Percentiles rank a stretch among this genome's conserved stretches.
Conservation (phyloP, 2,329 filamentous ascomycete species). For the Karstenula rhodostoma region DNA sequence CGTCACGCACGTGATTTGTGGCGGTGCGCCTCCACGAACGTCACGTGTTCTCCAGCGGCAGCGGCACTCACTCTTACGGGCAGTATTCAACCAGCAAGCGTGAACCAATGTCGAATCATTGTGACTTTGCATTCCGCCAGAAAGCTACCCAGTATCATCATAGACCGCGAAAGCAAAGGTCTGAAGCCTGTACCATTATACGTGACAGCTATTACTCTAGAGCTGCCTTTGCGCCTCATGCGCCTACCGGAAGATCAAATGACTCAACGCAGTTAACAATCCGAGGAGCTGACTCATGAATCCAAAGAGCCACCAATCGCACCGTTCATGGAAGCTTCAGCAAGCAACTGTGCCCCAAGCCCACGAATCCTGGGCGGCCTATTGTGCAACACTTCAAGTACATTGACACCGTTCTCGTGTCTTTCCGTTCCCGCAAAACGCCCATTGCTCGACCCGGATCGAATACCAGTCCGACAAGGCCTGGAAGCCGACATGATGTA, state of each 20-base stretch:
- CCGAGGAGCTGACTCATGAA: slow-evolving; percentile 2
- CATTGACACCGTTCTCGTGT: not conserved
- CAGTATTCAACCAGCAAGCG: not conserved
- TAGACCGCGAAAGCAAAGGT: not conserved
- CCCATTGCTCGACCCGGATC: not conserved
- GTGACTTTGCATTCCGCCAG: not conserved
- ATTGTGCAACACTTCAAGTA: not conserved
- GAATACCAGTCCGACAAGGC: not conserved
- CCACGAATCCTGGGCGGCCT: slow-evolving; percentile 12
- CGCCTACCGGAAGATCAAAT: slow-evolving; percentile 9
- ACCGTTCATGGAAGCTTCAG: slow-evolving; percentile 10
- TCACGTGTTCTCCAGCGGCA: not conserved
- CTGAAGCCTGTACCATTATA: slow-evolving; percentile 26
- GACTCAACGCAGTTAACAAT: slow-evolving; percentile 3
- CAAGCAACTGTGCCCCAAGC: slow-evolving; percentile 7
- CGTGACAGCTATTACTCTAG: slow-evolving; percentile 23
- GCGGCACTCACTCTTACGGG: not conserved
- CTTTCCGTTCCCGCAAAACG: not conserved
- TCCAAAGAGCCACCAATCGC: slow-evolving; percentile 14
- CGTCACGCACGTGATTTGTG: slow-evolving; percentile 21
- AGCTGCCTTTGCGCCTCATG: not conserved
- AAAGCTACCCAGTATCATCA: not conserved
- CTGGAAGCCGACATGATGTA: not conserved
- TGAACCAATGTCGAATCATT: not conserved
- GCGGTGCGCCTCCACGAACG: not conserved